Base-by-base conservation (phyloP, 148 eudicot genomes). In the Diospyros lotus region DNA sequence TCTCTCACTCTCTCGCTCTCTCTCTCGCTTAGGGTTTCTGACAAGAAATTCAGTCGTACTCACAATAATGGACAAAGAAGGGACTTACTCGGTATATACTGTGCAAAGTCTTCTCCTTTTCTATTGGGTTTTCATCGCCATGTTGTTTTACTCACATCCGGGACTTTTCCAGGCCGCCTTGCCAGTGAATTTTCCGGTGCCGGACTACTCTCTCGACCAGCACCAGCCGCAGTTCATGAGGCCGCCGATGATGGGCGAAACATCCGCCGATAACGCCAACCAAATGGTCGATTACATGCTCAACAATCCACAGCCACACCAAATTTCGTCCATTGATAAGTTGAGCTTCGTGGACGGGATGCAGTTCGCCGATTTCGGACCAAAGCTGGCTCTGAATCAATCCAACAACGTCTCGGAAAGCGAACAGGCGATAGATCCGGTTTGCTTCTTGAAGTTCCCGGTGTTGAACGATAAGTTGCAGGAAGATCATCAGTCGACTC, bases 331-430 rank as follows among this genome's bases (percentile, higher is more conserved):
- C 53, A 72, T 81, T n/a, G 83, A 87, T 44, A 76, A 85, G 82
- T 65, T 91, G 79, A 89, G 93, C 58, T 91, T 91, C 62, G 92
- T 91, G 0, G 98, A 93, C 81, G 94, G 89, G 68, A 91, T 89
- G 91, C 97, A 90, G 73, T 91, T 93, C 76, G 92, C 96, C 0
- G 94, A 93, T 81, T 91, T 91, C 53, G 96, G 98, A n/a, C 94
- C 96, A 0, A 93, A 87, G 70, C 76, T 93, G 75, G 92, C 82
- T 3, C 71, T 91, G 46, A 79, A 85, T 17, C 87, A 88, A 69
- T 11, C 78, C 63, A 81, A 73, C 63, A 82, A 73, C 68, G 73
- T 73, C 14, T 52, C 78, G 0, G 83, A 82, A 40, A 74, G 71
- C 54, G 83, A 67, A 58, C 51, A 73, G 4, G 89, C 78, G 66